Base-by-base conservation (phyloP, 176 grass and related monocot genomes). In the Oryza rufipogon region DNA sequence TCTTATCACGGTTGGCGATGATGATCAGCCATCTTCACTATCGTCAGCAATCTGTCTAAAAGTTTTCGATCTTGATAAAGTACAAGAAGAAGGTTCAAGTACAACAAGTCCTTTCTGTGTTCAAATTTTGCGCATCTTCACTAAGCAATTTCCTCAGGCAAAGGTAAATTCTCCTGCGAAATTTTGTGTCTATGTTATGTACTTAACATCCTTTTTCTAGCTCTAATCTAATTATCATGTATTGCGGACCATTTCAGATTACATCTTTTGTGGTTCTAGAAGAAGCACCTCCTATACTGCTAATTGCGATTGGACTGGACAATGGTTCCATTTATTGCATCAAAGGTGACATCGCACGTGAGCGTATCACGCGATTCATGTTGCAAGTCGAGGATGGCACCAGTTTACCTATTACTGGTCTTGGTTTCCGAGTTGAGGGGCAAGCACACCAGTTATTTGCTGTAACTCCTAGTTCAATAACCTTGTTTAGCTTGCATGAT, bases 21-120 rank as follows among this genome's bases (percentile, higher is more conserved):
- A 99, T 91, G 90, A 96, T 78, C 91, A 92, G 73, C 74, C 87
- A 68, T 89, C 93, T 81, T 88, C 93, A 11, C 90, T 91, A 61
- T 83, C 80, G 75, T 93, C 89, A 22, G 87, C 91, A 78, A 87
- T 96, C 16, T 99, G 93, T 80, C 85, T 96, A 36, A 99, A 99
- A 88, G 88, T 99, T 85, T 96, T 99, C 1, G 90, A 99, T 68
- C 96, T 99, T 64, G 96, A 99, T 81, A 99, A 99, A 88, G 88
- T 96, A 39, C 91, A 99, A 92, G 91, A 93, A 81, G 93, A 96
- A 64, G 91, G 96, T 84, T 99, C 96, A 80, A 96, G 96, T 83
- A 83, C 86, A 34, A 72, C 91, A n/a, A 84, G 56, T 80, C 96
- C 96, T 81, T 94, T 99, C 48, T 99, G 96, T 84, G 89, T 94